Evolutionary conservation across 139 green algal genomes (phyloP), one percentile per base, ranked within the genome.

Genomic region (Micromonas pusilla): DNA sequence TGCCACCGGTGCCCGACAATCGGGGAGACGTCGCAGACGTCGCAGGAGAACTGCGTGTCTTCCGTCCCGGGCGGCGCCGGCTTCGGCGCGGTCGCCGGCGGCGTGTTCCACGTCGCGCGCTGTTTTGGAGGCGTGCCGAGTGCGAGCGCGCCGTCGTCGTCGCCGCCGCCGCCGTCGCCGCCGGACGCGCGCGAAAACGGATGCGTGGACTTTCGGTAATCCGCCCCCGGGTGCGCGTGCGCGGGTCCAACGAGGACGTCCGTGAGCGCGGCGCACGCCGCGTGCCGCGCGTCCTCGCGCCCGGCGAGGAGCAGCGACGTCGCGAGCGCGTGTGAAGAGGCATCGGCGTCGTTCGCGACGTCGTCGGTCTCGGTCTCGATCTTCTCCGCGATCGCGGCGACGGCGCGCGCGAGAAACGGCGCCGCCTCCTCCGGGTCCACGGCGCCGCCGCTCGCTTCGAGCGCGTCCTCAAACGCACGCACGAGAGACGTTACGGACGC

Each of bases 1-100:
- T 87, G 80, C 83, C 83, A 87, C 16, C 83, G 74, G 31, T 33
- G 34, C 38, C 71, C 52, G 19, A 70, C 19, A 25, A 87, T 85
- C 25, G 82, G 82, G 76, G 53, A 85, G 32, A 68, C 36, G 3
- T 37, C 34, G 83, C 83, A 87, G 3, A 45, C 33, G 26, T 87
- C 83, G 76, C 83, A 87, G 32, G 25, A 64, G 34, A 52, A 77
- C 71, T 77, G 33, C 3, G 71, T 77, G 45, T 23, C 9, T 16
- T 57, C 45, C 66, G 66, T 33, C 5, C 30, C 28, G 30, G 28
- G 30, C 26, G 31, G 26, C 20, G 26, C 30, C 66, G 66, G 45
- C 45, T 16, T 57, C 16, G 16, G 9, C 9, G 9, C 9, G 9
- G 45, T 57, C 45, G 26, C 3, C 28, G 66, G 66, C n/a, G 26